Evolutionary conservation across 805 yeast genomes (phyloP).

Genomic region (Nakazawaea sp.): DNA sequence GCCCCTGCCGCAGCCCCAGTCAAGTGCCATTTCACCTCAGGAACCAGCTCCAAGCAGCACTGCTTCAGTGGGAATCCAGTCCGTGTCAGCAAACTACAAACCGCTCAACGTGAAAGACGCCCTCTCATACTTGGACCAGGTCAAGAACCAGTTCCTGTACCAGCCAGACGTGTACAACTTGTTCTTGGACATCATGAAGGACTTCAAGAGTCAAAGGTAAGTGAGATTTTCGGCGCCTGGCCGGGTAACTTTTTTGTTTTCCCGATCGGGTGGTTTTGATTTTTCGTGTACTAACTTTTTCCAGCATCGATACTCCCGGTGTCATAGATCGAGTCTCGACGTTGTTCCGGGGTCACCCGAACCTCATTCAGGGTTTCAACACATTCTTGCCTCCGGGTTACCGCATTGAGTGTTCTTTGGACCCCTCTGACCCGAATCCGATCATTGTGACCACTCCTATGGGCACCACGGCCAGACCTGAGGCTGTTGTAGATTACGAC

Average conservation of each 20-base stretch:
- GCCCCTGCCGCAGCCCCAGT: constrained; percentile 14
- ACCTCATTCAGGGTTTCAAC: constrained; percentile 93
- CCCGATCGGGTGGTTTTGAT: constrained; percentile 6
- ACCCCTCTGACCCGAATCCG: constrained; percentile 86
- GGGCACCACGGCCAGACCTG: constrained; percentile 77
- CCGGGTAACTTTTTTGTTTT: constrained; percentile 1
- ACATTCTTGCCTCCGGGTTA: constrained; percentile 97
- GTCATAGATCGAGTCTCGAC: constrained; percentile 93
- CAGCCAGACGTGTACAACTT: constrained; percentile 96
- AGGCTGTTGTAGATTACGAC: constrained; percentile 29
- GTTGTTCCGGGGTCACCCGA: constrained; percentile 87
- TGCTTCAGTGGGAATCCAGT: constrained; percentile 18
- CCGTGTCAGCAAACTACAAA: constrained; percentile 37
- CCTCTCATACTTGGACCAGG: constrained; percentile 89
- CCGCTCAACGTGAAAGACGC: constrained; percentile 97
- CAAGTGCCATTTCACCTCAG: constrained; percentile 21
- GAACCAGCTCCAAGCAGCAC: no score
- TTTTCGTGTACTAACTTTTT: constrained; percentile 7
- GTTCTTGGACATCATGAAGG: constrained; percentile 97
- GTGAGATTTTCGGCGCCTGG: constrained; percentile 16
- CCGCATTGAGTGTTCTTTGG: constrained; percentile 82
- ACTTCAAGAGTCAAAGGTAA: constrained; percentile 86
- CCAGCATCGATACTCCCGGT: constrained; percentile 90
- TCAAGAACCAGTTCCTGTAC: constrained; percentile 81
- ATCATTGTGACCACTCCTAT: constrained; percentile 93